phyloP scores from a whole-genome alignment of 2,329 filamentous ascomycete genomes.

The Diaporthe ilicicola region DNA sequence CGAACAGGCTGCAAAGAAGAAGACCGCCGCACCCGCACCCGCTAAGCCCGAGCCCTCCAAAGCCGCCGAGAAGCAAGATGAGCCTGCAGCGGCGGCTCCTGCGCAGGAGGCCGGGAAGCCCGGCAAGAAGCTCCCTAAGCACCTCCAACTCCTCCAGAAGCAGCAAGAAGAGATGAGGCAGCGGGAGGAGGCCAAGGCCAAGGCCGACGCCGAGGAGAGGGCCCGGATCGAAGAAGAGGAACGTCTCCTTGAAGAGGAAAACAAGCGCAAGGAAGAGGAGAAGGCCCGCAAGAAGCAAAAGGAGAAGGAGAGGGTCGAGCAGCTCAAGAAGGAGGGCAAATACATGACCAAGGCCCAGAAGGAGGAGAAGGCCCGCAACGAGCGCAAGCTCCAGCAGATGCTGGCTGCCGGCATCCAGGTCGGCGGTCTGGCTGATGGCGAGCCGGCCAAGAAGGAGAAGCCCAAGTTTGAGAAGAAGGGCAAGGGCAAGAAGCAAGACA shows the following conservation, averaged over 20 bases:
- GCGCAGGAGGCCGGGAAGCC: constrained; percentile 51
- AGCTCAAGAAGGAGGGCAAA: constrained; percentile 88
- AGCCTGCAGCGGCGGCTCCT: constrained; percentile 45
- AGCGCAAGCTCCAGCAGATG: constrained; percentile 86
- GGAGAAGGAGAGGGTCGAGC: constrained; percentile 86
- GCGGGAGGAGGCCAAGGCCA: constrained; percentile 68
- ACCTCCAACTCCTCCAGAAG: constrained; percentile 77
- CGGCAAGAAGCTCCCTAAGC: constrained; percentile 84
- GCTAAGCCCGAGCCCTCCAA: constrained; percentile 61
- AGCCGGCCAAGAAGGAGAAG: constrained; percentile 78
- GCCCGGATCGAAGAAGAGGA: constrained; percentile 73
- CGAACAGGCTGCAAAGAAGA: constrained; percentile 84
- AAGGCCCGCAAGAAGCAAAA: constrained; percentile 83
- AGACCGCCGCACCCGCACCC: constrained; percentile 57
- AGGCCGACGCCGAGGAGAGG: constrained; percentile 66
- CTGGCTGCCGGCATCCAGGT: constrained; percentile 79
- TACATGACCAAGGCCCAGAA: constrained; percentile 87
- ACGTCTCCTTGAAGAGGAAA: constrained; percentile 70
- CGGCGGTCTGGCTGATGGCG: constrained; percentile 63
- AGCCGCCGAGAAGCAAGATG: constrained; percentile 57
- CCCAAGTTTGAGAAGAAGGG: constrained; percentile 78
- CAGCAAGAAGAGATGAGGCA: constrained; percentile 81
- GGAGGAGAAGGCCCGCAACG: constrained; percentile 81
- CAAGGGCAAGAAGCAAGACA: constrained; percentile 58
- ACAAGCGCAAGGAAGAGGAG: constrained; percentile 74